Evolutionary conservation across 345 rosid genomes (phyloP).

Genomic region (Microcos paniculata): DNA sequence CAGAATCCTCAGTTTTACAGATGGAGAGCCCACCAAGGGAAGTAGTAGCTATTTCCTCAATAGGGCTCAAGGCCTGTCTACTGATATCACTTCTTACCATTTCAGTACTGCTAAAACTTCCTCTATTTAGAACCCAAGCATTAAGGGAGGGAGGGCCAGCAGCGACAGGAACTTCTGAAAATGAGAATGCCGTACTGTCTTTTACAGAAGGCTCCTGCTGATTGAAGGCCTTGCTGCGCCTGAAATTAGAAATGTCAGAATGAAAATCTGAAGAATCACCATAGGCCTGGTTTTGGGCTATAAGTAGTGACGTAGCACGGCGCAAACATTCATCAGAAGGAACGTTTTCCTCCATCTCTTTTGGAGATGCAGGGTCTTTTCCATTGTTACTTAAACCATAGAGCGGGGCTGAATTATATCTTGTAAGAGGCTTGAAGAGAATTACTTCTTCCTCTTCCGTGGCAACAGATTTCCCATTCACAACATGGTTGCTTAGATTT

Average conservation of each 20-base stretch:
- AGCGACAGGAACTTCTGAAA: constrained; percentile 42
- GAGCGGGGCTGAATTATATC: constrained; percentile 84
- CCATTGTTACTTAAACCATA: constrained; percentile 24
- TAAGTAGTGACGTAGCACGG: constrained; percentile 66
- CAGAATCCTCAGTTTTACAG: constrained; percentile 31
- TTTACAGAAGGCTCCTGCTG: constrained; percentile 43
- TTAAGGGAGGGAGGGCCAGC: constrained; percentile 85
- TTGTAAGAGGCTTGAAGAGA: constrained; percentile 87
- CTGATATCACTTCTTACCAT: constrained; percentile 32
- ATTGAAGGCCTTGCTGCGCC: constrained; percentile 31
- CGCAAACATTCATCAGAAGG: constrained; percentile 68
- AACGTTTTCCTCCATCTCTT: constrained; percentile 33
- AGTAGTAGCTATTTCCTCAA: constrained; percentile 53
- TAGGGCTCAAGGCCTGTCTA: constrained; percentile 45
- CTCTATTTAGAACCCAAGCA: constrained; percentile 69
- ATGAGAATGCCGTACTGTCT: constrained; percentile 25
- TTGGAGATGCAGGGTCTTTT: constrained; percentile 32
- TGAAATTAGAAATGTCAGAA: constrained; percentile 43
- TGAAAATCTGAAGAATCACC: constrained; percentile 41
- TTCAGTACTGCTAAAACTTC: constrained; percentile 36
- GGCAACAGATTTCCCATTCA: constrained; percentile 36
- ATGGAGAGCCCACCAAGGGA: constrained; percentile 57
- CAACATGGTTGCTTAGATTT: constrained; percentile 26
- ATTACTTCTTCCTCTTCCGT: constrained; percentile 94
- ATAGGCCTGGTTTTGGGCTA: constrained; percentile 48